Conservation (phyloP, 2,329 filamentous ascomycete genomes). For the Zymoseptoria passerinii region DNA sequence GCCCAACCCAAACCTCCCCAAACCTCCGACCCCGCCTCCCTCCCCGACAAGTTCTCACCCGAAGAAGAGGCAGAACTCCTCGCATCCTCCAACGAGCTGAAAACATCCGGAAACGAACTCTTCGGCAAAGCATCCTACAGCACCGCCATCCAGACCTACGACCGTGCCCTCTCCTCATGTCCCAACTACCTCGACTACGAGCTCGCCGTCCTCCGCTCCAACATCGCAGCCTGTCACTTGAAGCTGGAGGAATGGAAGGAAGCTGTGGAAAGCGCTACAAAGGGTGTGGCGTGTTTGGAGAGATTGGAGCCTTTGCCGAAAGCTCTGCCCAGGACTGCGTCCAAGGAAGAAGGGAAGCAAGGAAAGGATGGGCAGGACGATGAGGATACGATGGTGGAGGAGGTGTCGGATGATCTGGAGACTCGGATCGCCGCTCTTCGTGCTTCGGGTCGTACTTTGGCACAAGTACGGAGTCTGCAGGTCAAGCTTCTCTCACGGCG, state of each 20-base stretch:
- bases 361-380: slow-evolving; percentile 21
- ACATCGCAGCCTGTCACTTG: slow-evolving; percentile 81
- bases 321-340: slow-evolving; percentile 17
- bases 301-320: slow-evolving; percentile 44
- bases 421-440: slow-evolving; percentile 37
- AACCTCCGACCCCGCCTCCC: slow-evolving; percentile 6
- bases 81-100: slow-evolving; percentile 62
- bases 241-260: slow-evolving; percentile 81
- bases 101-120: slow-evolving; percentile 68
- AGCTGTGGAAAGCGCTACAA: slow-evolving; percentile 64
- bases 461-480: slow-evolving; percentile 67
- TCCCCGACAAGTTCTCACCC: slow-evolving; percentile 30
- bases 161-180: slow-evolving; percentile 67
- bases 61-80: slow-evolving; percentile 51
- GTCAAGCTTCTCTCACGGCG: slow-evolving; percentile 76
- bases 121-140: slow-evolving; percentile 66
- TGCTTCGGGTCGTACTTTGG: slow-evolving; percentile 35
- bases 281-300: slow-evolving; percentile 65
- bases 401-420: slow-evolving; percentile 40
- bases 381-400: slow-evolving; percentile 37
- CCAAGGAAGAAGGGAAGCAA: slow-evolving; percentile 16
- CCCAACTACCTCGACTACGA: slow-evolving; percentile 84
- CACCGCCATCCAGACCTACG: slow-evolving; percentile 73
- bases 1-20: background rate
- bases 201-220: slow-evolving; percentile 75